phyloP scores from a whole-genome alignment of 345 rosid genomes.

The Murraya koenigii region DNA sequence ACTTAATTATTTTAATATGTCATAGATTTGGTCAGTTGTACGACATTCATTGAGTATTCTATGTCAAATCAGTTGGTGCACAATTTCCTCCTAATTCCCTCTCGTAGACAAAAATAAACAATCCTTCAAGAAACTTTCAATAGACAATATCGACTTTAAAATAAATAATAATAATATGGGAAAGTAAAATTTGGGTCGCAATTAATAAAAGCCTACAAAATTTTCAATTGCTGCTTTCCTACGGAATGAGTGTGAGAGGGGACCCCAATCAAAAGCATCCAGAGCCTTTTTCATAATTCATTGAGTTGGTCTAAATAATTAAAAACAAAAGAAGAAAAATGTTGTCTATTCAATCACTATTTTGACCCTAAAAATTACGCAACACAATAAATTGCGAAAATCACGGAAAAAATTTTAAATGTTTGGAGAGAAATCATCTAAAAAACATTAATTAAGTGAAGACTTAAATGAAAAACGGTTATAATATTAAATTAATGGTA shows the following conservation, averaged over 20 bases:
- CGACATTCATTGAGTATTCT: not conserved
- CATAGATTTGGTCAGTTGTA: not conserved
- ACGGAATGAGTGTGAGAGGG: not conserved
- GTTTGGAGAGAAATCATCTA: not conserved
- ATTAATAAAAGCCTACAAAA: not conserved
- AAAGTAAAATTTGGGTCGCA: not conserved
- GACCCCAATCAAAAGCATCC: not conserved
- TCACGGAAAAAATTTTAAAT: not conserved
- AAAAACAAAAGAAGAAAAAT: no score
- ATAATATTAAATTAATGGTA: not conserved
- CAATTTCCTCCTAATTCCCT: not conserved
- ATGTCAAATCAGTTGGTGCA: not conserved
- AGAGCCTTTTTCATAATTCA: not conserved
- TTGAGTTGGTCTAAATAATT: not conserved
- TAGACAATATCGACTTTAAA: not conserved
- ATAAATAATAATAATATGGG: not conserved
- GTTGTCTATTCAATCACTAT: not conserved
- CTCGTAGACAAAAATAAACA: no score
- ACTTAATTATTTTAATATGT: not conserved
- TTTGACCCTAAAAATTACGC: not conserved
- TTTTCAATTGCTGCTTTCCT: not conserved
- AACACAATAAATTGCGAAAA: not conserved
- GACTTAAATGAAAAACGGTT: no score
- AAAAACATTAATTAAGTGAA: not conserved
- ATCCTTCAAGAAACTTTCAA: no score